A percentile compares a stretch with the other conserved stretches of the same genome.
phyloP scores from a whole-genome alignment of 257 asterid genomes.

The Ehretia macrophylla region DNA sequence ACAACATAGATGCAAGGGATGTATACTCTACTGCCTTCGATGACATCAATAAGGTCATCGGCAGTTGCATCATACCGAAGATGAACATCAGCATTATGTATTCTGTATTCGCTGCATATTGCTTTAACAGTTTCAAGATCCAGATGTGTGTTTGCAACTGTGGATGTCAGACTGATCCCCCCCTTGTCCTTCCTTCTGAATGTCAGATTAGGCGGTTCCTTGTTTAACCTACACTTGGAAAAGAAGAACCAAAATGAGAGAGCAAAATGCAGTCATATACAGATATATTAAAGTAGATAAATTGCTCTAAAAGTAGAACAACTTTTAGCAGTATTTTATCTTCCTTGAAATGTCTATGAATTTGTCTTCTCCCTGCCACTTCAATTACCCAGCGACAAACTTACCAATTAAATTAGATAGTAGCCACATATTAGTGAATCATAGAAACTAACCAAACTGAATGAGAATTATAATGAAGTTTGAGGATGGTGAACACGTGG shows the following conservation, averaged over 20 bases:
- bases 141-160: constrained; percentile 67
- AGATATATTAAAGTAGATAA: background rate
- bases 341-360: too few species aligned
- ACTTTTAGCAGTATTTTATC: too few species aligned
- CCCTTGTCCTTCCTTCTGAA: constrained; percentile 95
- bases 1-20: constrained; percentile 93
- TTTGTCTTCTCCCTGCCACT: too few species aligned
- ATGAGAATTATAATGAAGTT: too few species aligned
- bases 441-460: too few species aligned
- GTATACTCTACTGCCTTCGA: constrained; percentile 94
- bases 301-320: background rate
- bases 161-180: constrained; percentile 91
- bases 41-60: constrained; percentile 96
- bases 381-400: too few species aligned
- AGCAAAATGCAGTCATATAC: background rate
- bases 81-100: constrained; percentile 88
- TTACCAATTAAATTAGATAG: too few species aligned
- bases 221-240: constrained; percentile 59
- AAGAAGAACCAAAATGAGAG: background rate
- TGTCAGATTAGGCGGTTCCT: constrained; percentile 92
- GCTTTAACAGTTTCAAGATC: constrained; percentile 98
- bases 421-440: too few species aligned
- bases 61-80: constrained; percentile 96
- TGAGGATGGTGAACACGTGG: too few species aligned
- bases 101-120: constrained; percentile 89